Evolutionary conservation across 805 yeast species (phyloP), one percentile per base, ranked within the genome.

Genomic region (Kurtzmaniella fragi): DNA sequence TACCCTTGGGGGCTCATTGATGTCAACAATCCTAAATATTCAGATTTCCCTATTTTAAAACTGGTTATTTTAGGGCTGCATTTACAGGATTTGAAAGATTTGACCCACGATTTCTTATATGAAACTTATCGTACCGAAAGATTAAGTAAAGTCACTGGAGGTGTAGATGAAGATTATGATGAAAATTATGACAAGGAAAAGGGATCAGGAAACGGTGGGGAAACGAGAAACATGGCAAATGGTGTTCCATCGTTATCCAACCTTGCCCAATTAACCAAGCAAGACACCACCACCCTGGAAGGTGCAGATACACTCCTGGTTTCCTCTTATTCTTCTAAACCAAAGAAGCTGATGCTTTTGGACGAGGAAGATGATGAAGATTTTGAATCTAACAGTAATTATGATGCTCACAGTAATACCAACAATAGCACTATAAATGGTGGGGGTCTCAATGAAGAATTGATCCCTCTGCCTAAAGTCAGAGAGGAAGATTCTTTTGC

Each of bases 21-120:
- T 52, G 74, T 77, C 41, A 68, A 68, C 52, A 73, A 78, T 54
- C 68, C 80, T 14, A 64, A 61, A 34, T 63, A 62, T 49, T 67
- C 77, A 30, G 84, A 78, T 52, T 78, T 78, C 55, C 61, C 78
- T 7, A 55, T 75, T 13, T 64, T 86, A 52, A 79, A 82, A 46
- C 74, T 82, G 35, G 91, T 84, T 2, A 57, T 86, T 31, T 77
- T 86, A 53, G 95, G 95, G 5, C 77, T 90, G n/a, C 95, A 87
- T 56, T 66, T 85, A 48, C 84, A 80, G 56, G 93, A 84, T 52
- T 77, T 84, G 53, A 84, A 84, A 62, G 95, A 85, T 52, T 68
- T 84, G 42, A 86, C 95, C 23, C 88, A 83, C 50, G 85, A 80
- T 49, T 70, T 79, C 60, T 62, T 84, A 39, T 84, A 84, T 59